Evolutionary conservation across 495 filamentous ascomycete genomes (phyloP).

Genomic region (Elaphomyces granulatus): DNA sequence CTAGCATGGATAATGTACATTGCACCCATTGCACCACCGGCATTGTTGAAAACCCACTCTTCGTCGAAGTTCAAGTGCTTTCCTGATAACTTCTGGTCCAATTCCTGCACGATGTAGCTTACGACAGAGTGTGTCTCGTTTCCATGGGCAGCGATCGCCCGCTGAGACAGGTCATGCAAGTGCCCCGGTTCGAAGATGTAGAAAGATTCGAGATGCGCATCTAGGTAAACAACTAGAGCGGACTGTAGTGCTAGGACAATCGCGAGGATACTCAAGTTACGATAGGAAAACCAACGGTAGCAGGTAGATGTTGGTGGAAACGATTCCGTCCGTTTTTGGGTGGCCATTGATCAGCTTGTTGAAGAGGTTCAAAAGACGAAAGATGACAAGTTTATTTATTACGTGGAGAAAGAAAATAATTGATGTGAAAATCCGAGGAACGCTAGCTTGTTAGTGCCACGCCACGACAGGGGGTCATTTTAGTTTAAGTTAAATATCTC

Average conservation of each 20-base stretch:
- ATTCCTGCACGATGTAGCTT: conserved; percentile 41
- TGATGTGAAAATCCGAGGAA: not conserved
- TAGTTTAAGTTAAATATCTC: no score
- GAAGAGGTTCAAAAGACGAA: not conserved
- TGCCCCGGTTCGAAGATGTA: conserved; percentile 61
- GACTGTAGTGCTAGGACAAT: conserved; percentile 45
- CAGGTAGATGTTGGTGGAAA: not conserved
- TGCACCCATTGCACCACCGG: conserved; percentile 73
- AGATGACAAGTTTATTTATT: no score
- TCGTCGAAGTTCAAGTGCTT: conserved; percentile 30
- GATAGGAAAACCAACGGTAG: not conserved
- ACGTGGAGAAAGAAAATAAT: not conserved
- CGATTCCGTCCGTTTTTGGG: not conserved
- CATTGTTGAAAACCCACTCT: conserved; percentile 48
- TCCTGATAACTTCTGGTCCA: conserved; percentile 24
- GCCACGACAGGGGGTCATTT: no score
- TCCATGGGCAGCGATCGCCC: conserved; percentile 50
- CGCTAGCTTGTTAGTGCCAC: no score
- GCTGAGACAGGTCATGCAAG: conserved; percentile 51
- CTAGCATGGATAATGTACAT: conserved; percentile 85
- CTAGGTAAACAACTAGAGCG: conserved; percentile 45
- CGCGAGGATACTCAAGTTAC: conserved; percentile 39
- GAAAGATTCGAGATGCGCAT: conserved; percentile 55
- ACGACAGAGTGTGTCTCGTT: conserved; percentile 58
- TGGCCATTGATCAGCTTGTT: not conserved